These are phyloP conservation scores for Amborella trichopoda DNA, from an alignment of 164 flowering plant species.

Conservation along the genomic window DNA sequence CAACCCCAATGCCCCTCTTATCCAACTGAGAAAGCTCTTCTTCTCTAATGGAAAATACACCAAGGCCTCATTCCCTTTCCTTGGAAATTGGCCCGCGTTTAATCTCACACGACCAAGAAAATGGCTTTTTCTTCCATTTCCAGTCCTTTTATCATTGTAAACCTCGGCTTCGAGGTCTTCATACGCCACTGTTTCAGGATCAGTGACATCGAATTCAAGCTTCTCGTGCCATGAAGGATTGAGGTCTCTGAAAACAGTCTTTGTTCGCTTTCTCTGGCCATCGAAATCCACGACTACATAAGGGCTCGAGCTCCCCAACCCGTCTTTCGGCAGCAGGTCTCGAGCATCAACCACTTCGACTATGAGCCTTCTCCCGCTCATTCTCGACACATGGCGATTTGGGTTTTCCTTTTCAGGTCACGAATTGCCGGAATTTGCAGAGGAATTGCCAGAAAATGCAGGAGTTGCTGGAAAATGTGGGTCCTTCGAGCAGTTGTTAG, in stretches of 20 bases:
- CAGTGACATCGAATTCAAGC: constrained; percentile 68
- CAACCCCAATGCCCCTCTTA: constrained; percentile 70
- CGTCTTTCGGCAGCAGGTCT: constrained; percentile 86
- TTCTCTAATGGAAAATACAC: constrained; percentile 68
- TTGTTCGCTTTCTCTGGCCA: constrained; percentile 61
- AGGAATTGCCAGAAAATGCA: too few relatives aligned
- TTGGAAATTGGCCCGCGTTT: constrained; percentile 57
- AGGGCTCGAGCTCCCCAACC: constrained; percentile 90
- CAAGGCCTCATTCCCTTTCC: constrained; percentile 58
- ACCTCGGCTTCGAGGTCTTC: constrained; percentile 83
- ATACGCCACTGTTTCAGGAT: constrained; percentile 48
- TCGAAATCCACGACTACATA: constrained; percentile 77
- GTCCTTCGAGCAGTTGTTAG: too few relatives aligned
- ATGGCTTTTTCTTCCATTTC: constrained; percentile 46
- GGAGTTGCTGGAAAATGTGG: too few relatives aligned
- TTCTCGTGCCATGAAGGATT: constrained; percentile 87
- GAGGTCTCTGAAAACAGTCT: constrained; percentile 43
- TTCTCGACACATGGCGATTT: too few relatives aligned
- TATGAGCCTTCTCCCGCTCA: constrained; percentile 36
- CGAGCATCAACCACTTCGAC: constrained; percentile 76
- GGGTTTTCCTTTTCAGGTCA: too few relatives aligned
- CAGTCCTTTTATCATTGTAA: constrained; percentile 56
- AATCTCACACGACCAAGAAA: constrained; percentile 80
- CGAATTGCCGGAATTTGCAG: too few relatives aligned
- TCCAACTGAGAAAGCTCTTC: constrained; percentile 88